A percentile compares a stretch with the other conserved stretches of the same genome.
These are phyloP conservation scores for Ophiostoma tasmaniense DNA, from an alignment of 2,329 filamentous ascomycete genomes.

Conservation along the genomic window DNA sequence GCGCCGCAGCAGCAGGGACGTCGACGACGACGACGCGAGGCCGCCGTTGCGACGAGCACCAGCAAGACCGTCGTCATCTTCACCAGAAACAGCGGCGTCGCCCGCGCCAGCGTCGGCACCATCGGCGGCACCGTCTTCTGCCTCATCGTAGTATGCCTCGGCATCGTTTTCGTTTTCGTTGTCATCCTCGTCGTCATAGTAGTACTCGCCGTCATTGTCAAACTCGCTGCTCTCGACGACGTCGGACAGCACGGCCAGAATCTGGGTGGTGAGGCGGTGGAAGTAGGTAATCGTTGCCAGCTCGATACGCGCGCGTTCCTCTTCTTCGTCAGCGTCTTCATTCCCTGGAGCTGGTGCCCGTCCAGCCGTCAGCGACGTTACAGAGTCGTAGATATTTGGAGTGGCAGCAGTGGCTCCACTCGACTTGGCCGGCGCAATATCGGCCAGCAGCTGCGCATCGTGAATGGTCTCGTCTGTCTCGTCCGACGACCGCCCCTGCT, in stretches of 20 bases:
- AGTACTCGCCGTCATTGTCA: constrained; percentile 33
- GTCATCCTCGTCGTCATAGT: constrained; percentile 16
- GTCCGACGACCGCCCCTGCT: constrained; percentile 52
- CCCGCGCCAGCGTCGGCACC: background rate
- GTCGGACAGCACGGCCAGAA: constrained; percentile 54
- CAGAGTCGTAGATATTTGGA: background rate
- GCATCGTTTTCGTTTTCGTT: constrained; percentile 1
- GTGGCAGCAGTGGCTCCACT: constrained; percentile 23
- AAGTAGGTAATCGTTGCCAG: constrained; percentile 74
- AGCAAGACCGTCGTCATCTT: constrained; percentile 13
- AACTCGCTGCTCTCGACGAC: constrained; percentile 46
- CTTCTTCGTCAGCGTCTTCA: constrained; percentile 25
- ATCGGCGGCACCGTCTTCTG: constrained; percentile 22
- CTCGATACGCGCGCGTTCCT: constrained; percentile 47
- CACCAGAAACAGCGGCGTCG: background rate
- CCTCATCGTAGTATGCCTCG: constrained; percentile 35
- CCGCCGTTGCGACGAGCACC: constrained; percentile 15
- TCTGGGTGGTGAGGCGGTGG: constrained; percentile 61
- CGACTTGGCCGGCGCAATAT: constrained; percentile 29
- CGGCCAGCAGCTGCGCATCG: constrained; percentile 49
- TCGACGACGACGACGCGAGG: constrained; percentile 7
- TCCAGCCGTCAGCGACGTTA: background rate
- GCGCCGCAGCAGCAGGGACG: constrained; percentile 13
- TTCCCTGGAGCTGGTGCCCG: constrained; percentile 16
- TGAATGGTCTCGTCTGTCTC: constrained; percentile 49